A percentile compares a stretch with the other conserved stretches of the same genome.
Evolutionary conservation across 2,329 filamentous ascomycete species (phyloP).

Genomic region (Bisporella sp.): DNA sequence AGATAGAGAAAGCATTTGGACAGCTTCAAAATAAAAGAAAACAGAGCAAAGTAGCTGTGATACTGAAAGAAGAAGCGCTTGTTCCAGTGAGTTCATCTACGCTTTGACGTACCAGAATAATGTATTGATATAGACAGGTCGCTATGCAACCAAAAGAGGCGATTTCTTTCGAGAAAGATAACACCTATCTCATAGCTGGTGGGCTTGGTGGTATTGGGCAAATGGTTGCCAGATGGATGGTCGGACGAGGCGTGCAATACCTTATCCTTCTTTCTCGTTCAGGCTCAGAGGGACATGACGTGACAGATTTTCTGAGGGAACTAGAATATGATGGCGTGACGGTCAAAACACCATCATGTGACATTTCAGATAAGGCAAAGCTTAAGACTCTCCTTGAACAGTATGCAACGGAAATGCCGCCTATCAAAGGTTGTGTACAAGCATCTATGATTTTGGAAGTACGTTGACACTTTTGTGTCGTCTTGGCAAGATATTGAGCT

Average conservation of each 20-base stretch:
- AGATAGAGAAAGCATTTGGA: slow-evolving; percentile 17
- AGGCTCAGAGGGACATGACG: slow-evolving; percentile 1
- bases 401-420: slow-evolving; percentile 5
- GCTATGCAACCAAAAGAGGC: slow-evolving; percentile 2
- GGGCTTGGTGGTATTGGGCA: slow-evolving; percentile 25
- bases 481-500: not conserved
- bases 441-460: slow-evolving; percentile 37
- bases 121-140: slow-evolving; percentile 5
- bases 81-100: not conserved
- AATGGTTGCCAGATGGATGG: slow-evolving; percentile 17
- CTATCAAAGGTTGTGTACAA: slow-evolving; percentile 37
- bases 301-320: slow-evolving; percentile 3
- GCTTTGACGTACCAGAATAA: not conserved
- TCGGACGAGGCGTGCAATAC: slow-evolving; percentile 17
- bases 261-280: slow-evolving; percentile 25
- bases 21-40: slow-evolving; percentile 1
- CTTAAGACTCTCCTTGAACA: slow-evolving; percentile 1
- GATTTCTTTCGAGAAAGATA: slow-evolving; percentile 8
- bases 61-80: not conserved
- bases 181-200: slow-evolving; percentile 23
- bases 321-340: slow-evolving; percentile 29
- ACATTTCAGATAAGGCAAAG: slow-evolving; percentile 35
- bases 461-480: not conserved
- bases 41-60: not conserved
- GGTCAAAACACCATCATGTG: slow-evolving; percentile 38